These are phyloP conservation scores for Clarireedia paspali DNA, from an alignment of 2,329 filamentous ascomycete species.

Conservation along the genomic window DNA sequence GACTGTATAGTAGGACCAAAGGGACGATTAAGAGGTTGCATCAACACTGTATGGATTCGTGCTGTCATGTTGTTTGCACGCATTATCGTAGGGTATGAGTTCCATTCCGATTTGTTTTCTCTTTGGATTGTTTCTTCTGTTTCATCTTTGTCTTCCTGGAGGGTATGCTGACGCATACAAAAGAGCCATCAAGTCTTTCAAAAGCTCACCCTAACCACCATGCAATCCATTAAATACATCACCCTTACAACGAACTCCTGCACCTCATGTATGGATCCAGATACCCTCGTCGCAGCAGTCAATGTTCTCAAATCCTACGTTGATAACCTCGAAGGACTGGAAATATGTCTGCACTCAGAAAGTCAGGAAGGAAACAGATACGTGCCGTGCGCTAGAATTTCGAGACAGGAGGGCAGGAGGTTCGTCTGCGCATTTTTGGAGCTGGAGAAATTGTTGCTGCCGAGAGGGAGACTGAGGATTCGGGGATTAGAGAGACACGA, in stretches of 20 bases:
- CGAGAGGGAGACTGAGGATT: not conserved
- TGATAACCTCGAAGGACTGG: not conserved
- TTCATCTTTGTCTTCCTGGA: not conserved
- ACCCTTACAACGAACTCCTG: not conserved
- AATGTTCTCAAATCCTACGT: conserved; percentile 3
- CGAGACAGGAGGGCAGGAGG: not conserved
- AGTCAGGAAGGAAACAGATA: not conserved
- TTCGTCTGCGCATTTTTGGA: conserved; percentile 3
- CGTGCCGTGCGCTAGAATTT: not conserved
- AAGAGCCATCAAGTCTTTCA: not conserved
- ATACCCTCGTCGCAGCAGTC: conserved; percentile 6
- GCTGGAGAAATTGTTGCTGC: not conserved
- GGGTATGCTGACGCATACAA: not conserved
- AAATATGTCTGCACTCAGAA: not conserved
- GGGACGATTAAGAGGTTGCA: conserved; percentile 1
- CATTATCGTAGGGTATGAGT: not conserved
- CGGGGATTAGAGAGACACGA: not conserved
- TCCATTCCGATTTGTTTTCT: not conserved
- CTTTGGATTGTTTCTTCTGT: not conserved
- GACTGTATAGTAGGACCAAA: not conserved
- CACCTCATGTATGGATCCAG: not conserved
- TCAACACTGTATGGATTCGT: conserved; percentile 5
- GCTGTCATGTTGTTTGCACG: not conserved
- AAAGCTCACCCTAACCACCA: not conserved
- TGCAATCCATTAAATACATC: conserved; percentile 2